Percentiles rank a stretch among this genome's conserved stretches.
phyloP scores from a whole-genome alignment of 2,329 filamentous ascomycete genomes.

The Fusarium virguliforme region DNA sequence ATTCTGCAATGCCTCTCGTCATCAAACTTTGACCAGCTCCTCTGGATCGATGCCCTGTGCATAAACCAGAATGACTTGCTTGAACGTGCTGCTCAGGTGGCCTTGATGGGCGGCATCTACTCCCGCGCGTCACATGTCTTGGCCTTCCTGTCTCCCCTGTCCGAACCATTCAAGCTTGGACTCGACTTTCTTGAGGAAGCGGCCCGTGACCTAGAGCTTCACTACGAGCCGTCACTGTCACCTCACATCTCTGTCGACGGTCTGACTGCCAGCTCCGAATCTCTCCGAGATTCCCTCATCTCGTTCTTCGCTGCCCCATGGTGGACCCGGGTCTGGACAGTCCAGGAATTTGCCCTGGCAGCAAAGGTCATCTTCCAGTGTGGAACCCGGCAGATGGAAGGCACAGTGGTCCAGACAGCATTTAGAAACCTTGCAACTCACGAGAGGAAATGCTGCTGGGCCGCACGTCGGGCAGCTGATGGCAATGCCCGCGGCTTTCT shows the following conservation, averaged over 20 bases:
- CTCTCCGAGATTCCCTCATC: conserved; percentile 22
- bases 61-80: conserved; percentile 27
- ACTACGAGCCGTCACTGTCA: conserved; percentile 24
- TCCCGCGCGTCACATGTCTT: conserved; percentile 26
- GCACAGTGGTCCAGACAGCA: not conserved
- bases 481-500: conserved; percentile 22
- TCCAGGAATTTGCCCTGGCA: conserved; percentile 21
- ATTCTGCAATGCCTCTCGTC: not conserved
- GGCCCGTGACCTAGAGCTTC: conserved; percentile 6
- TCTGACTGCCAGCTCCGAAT: conserved; percentile 6
- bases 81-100: conserved; percentile 24
- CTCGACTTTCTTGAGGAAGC: conserved; percentile 16
- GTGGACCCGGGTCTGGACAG: conserved; percentile 33
- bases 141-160: conserved; percentile 19
- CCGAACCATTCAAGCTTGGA: conserved; percentile 11
- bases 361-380: conserved; percentile 22
- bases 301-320: conserved; percentile 26
- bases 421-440: conserved; percentile 17
- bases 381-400: conserved; percentile 11
- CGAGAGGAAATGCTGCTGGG: conserved; percentile 27
- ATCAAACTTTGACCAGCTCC: not conserved
- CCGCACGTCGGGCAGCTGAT: conserved; percentile 15
- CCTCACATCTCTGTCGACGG: conserved; percentile 15
- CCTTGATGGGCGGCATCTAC: conserved; percentile 26
- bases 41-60: conserved; percentile 27